These are phyloP conservation scores for Zizania latifolia DNA, from an alignment of 176 grass and related monocot genomes.

Conservation along the genomic window DNA sequence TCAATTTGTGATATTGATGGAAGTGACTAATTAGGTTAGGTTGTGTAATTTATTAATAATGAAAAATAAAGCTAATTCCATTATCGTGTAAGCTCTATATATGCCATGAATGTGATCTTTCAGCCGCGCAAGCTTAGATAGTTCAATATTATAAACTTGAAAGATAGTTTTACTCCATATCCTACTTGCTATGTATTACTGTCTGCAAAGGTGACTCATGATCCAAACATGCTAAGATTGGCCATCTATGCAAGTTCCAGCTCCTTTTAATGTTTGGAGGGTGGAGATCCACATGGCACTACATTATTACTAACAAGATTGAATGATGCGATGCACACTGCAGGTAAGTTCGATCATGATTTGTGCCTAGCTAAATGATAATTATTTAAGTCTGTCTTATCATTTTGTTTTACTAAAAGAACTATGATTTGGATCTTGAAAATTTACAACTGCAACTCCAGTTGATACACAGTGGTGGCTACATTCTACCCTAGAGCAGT, in stretches of 20 bases:
- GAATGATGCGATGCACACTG: neutral
- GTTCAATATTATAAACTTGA: neutral
- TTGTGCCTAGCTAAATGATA: neutral
- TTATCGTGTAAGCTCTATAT: no score
- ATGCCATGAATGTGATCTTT: no score
- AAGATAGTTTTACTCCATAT: neutral
- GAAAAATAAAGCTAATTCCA: no score
- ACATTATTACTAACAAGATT: neutral
- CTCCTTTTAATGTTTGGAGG: neutral
- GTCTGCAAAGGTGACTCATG: neutral
- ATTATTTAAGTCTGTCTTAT: neutral
- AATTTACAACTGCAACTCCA: neutral
- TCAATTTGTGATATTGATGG: neutral
- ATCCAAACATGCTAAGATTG: neutral
- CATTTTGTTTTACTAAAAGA: neutral
- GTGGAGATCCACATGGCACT: neutral
- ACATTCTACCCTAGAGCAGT: neutral
- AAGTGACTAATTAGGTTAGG: neutral
- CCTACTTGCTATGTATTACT: neutral
- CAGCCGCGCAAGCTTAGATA: neutral
- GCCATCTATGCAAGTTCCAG: neutral
- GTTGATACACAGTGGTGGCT: neutral
- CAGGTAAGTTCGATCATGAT: neutral
- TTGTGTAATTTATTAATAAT: no score
- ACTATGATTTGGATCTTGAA: slow-evolving; percentile 13